Evolutionary conservation across 2,329 filamentous ascomycete species (phyloP).

Genomic region (Monosporascus cannonballus): DNA sequence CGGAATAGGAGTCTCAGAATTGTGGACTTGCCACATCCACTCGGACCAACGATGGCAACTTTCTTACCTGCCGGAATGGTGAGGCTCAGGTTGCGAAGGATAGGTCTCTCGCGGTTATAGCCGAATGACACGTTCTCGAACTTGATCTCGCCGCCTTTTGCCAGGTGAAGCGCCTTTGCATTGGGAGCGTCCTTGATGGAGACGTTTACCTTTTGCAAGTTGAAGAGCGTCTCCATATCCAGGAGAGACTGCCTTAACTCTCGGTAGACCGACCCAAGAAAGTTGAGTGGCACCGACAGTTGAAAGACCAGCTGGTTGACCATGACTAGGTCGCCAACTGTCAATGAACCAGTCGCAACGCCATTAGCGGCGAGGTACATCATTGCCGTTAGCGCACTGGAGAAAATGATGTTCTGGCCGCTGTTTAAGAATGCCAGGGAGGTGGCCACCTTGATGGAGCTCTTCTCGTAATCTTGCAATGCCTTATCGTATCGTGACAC

Average conservation of each 20-base stretch:
- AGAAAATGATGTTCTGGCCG: conserved; percentile 97
- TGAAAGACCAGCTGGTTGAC: conserved; percentile 99
- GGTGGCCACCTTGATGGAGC: conserved; percentile 94
- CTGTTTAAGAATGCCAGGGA: conserved; percentile 89
- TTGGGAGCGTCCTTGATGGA: conserved; percentile 71
- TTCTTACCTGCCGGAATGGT: conserved; percentile 95
- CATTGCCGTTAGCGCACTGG: conserved; percentile 86
- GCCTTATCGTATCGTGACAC: conserved; percentile 85
- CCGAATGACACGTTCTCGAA: conserved; percentile 96
- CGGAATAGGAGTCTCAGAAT: conserved; percentile 87
- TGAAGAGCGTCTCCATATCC: conserved; percentile 98
- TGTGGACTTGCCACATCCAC: conserved; percentile 93
- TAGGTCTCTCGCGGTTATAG: conserved; percentile 80
- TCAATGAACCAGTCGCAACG: conserved; percentile 73
- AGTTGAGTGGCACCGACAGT: conserved; percentile 93
- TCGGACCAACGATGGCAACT: conserved; percentile 90
- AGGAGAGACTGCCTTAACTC: conserved; percentile 90
- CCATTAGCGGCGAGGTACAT: conserved; percentile 96
- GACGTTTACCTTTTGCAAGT: conserved; percentile 92
- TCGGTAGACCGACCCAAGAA: conserved; percentile 94
- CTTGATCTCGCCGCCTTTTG: conserved; percentile 77
- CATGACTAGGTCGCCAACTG: conserved; percentile 95
- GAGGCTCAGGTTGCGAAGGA: conserved; percentile 75
- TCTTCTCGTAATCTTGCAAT: conserved; percentile 79
- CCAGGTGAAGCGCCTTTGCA: conserved; percentile 66